Conservation (phyloP, 495 filamentous ascomycete species). For the Ascodesmis nigricans region DNA sequence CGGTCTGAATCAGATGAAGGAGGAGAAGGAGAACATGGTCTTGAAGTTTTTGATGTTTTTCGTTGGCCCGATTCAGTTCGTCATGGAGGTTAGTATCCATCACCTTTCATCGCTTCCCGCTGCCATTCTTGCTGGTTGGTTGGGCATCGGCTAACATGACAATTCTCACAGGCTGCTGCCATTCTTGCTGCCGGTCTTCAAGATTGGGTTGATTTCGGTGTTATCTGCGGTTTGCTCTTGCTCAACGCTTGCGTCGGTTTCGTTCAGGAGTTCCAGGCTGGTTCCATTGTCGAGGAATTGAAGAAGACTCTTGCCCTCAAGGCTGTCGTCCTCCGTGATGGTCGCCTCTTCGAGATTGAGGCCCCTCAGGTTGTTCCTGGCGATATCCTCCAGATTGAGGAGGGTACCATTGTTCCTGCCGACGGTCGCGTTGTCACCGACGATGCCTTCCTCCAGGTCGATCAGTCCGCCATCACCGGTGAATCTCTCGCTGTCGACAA, state of each 20-base stretch:
- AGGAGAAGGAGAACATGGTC: slow-evolving; percentile 66
- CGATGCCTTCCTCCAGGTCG: slow-evolving; percentile 63
- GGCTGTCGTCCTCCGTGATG: slow-evolving; percentile 64
- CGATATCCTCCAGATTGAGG: slow-evolving; percentile 73
- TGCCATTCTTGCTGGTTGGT: too few species aligned
- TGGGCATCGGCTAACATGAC: slow-evolving; percentile 10
- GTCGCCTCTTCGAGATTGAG: slow-evolving; percentile 45
- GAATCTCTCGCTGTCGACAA: slow-evolving; percentile 86
- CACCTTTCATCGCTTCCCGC: slow-evolving; percentile 1
- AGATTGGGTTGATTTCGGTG: slow-evolving; percentile 66
- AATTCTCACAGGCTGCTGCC: slow-evolving; percentile 36
- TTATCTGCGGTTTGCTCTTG: slow-evolving; percentile 48
- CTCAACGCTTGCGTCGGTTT: slow-evolving; percentile 77
- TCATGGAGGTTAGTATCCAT: slow-evolving; percentile 54
- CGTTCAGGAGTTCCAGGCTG: slow-evolving; percentile 72
- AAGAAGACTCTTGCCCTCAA: slow-evolving; percentile 78
- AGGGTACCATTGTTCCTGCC: slow-evolving; percentile 77
- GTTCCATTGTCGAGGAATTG: slow-evolving; percentile 74
- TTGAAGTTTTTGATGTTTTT: slow-evolving; percentile 72
- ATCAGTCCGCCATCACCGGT: slow-evolving; percentile 80
- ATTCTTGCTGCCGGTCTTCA: slow-evolving; percentile 57
- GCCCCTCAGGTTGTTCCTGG: slow-evolving; percentile 66
- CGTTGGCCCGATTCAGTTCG: slow-evolving; percentile 77
- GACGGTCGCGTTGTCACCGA: slow-evolving; percentile 68
- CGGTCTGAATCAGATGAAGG: slow-evolving; percentile 73